phyloP scores from a whole-genome alignment of 352 stramenopile genomes.

The Thalassiosira ordinaria region DNA sequence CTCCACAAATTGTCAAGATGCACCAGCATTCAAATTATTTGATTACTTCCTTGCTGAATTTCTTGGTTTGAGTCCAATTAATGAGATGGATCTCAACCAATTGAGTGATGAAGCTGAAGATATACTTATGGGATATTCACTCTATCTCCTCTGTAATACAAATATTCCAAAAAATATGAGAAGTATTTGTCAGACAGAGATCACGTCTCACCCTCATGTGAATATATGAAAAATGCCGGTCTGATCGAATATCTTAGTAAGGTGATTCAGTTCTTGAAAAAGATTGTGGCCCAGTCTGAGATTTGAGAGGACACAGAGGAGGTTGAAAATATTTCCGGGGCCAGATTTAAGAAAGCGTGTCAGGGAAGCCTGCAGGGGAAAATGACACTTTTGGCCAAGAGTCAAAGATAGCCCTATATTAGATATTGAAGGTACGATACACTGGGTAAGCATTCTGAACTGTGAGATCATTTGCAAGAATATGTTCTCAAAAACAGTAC shows the following conservation, averaged over 20 bases:
- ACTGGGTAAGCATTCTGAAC: constrained; percentile 13
- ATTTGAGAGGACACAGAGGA: constrained; percentile 6
- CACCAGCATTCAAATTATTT: no score
- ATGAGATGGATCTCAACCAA: no score
- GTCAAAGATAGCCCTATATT: constrained; percentile 28
- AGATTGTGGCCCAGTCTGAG: neutral
- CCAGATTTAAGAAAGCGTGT: constrained; percentile 22
- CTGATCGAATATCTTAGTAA: constrained; percentile 27
- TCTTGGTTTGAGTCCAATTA: no score
- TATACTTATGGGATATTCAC: constrained; percentile 8
- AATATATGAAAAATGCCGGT: neutral
- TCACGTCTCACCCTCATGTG: neutral
- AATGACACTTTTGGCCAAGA: constrained; percentile 31
- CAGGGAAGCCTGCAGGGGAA: constrained; percentile 9
- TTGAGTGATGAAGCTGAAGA: no score
- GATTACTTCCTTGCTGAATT: no score
- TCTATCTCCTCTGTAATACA: constrained; percentile 2
- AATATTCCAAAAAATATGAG: constrained; percentile 31
- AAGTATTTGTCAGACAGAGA: no score
- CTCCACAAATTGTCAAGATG: no score
- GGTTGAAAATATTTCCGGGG: constrained; percentile 3
- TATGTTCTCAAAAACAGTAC: constrained; percentile 23
- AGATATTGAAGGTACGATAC: neutral
- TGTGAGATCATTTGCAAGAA: constrained; percentile 29
- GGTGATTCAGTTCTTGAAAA: constrained; percentile 14